These are phyloP conservation scores for Thalassiosira hispida DNA, from an alignment of 352 stramenopile genomes.

Conservation along the genomic window DNA sequence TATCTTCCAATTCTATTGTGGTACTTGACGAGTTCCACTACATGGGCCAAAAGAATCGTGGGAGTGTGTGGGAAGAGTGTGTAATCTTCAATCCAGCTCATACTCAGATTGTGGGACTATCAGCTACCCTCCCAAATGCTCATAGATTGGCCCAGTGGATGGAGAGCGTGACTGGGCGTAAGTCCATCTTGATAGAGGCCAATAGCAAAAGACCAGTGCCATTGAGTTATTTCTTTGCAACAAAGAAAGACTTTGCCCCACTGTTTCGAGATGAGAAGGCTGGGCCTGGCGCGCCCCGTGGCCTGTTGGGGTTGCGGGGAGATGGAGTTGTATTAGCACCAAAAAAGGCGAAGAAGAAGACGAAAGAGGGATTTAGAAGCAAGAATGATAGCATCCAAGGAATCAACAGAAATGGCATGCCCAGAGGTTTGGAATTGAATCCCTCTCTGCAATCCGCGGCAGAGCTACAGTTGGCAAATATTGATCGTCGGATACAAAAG, in stretches of 20 bases:
- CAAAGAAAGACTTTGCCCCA: conserved; percentile 74
- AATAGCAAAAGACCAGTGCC: conserved; percentile 80
- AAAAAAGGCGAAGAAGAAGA: conserved; percentile 45
- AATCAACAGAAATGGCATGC: conserved; percentile 51
- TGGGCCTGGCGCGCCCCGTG: conserved; percentile 80
- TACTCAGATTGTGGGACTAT: conserved; percentile 85
- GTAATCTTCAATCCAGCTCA: conserved; percentile 85
- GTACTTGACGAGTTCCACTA: conserved; percentile 91
- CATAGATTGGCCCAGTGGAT: conserved; percentile 84
- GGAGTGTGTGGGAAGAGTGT: conserved; percentile 88
- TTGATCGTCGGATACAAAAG: conserved; percentile 67
- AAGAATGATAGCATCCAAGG: conserved; percentile 27
- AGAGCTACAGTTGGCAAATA: conserved; percentile 59
- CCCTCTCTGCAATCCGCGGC: conserved; percentile 58
- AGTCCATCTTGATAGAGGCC: conserved; percentile 80
- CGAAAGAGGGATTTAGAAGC: conserved; percentile 25
- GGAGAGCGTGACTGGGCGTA: conserved; percentile 80
- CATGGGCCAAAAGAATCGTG: conserved; percentile 86
- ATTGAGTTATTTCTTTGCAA: conserved; percentile 85
- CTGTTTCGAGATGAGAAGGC: conserved; percentile 84
- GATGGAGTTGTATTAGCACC: conserved; percentile 54
- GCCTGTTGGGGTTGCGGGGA: conserved; percentile 70
- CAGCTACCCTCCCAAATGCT: conserved; percentile 86
- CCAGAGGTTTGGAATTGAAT: conserved; percentile 74
- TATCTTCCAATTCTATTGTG: conserved; percentile 79